Evolutionary conservation across 352 stramenopile genomes (phyloP).

Genomic region (Hyaloperonospora brassicae): DNA sequence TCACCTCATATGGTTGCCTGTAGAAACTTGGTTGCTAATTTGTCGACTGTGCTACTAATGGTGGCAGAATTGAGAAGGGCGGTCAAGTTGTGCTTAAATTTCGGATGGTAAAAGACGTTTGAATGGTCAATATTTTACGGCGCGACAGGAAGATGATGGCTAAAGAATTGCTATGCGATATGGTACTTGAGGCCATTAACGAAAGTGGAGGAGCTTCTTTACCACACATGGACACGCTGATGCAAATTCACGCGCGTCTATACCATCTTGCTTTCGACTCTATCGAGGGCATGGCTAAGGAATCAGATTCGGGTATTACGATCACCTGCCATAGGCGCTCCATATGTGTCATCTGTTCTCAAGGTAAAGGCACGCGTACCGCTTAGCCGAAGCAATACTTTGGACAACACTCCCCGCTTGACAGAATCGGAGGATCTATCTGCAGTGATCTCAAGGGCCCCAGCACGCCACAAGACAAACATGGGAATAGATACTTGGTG

Average conservation of each 20-base stretch:
- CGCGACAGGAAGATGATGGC: no score
- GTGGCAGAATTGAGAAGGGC: not conserved
- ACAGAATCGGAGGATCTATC: not conserved
- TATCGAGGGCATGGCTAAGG: no score
- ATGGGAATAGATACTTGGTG: no score
- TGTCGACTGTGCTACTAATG: not conserved
- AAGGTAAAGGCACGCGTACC: not conserved
- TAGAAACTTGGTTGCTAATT: no score
- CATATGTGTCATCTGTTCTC: not conserved
- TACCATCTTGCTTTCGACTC: no score
- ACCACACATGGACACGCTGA: no score
- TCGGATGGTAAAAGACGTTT: not conserved
- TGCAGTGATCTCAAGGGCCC: no score
- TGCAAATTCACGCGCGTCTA: not conserved
- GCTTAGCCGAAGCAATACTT: not conserved
- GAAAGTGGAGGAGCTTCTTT: no score
- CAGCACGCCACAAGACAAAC: no score
- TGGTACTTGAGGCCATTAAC: no score
- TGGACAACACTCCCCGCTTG: not conserved
- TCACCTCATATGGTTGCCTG: not conserved
- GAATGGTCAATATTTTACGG: no score
- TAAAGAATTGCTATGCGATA: no score
- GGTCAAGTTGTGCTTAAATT: not conserved
- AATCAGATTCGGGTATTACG: not conserved
- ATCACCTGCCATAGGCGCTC: not conserved